Percentiles rank a stretch among this genome's conserved stretches.
phyloP scores from a whole-genome alignment of 768 basidiomycete genomes.

The Suillus discolor region DNA sequence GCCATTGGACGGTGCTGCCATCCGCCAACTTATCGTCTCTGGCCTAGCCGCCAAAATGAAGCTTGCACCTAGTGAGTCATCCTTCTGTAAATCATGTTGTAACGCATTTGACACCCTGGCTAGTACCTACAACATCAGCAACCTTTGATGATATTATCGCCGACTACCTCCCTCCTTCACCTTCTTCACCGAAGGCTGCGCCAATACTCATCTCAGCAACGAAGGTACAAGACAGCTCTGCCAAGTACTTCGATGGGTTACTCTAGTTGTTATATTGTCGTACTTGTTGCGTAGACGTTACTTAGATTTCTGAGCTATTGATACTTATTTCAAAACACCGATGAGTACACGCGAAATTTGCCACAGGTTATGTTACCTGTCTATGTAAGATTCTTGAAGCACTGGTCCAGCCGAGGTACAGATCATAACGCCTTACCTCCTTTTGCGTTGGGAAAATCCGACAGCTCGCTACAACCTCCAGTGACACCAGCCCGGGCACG shows the following conservation, averaged over 20 bases:
- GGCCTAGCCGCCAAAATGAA: constrained; percentile 57
- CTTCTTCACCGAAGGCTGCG: constrained; percentile 19
- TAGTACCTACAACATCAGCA: constrained; percentile 43
- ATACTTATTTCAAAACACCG: background rate
- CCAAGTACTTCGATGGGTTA: constrained; percentile 47
- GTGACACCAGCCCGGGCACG: background rate
- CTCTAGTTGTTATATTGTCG: constrained; percentile 19
- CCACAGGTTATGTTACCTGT: background rate
- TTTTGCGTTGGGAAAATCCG: background rate
- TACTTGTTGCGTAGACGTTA: constrained; percentile 8
- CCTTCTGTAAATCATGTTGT: constrained; percentile 1
- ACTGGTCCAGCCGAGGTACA: background rate
- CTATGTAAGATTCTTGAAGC: background rate
- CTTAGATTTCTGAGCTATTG: constrained; percentile 1
- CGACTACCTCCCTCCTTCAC: constrained; percentile 62
- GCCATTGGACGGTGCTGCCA: constrained; percentile 63
- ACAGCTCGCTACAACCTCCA: background rate
- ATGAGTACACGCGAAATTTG: background rate
- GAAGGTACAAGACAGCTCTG: constrained; percentile 23
- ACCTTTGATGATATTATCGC: constrained; percentile 76
- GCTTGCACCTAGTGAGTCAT: constrained; percentile 49
- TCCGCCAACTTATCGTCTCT: constrained; percentile 67
- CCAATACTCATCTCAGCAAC: constrained; percentile 9
- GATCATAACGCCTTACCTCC: background rate
- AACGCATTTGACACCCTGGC: constrained; percentile 10